Evolutionary conservation across 2,329 filamentous ascomycete genomes (phyloP), one percentile per base, ranked within the genome.

Genomic region (Trichoderma gracile): DNA sequence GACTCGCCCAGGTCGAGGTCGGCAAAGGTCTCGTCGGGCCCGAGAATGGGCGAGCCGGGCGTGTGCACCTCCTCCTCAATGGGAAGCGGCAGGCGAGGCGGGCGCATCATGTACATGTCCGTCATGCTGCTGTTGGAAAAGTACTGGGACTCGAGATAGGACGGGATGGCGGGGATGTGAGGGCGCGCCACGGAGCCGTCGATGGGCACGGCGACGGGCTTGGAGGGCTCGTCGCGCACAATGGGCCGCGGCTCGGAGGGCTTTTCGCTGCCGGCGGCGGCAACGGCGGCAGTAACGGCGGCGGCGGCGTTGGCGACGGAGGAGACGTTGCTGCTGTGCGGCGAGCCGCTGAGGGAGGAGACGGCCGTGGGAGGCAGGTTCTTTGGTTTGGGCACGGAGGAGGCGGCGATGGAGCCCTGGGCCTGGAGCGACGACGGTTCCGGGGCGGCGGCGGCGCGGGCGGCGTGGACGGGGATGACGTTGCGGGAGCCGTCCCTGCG

Each of bases 61-160:
- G 90, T 92, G 71, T 95, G 89, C 15, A 91, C 85, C 75, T 96
- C 93, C 80, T 97, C 92, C 71, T 96, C 93, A 71, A 98, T 97
- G 62, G 94, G 93, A 65, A 98, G 85, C 65, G 94, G 94, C 72
- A 98, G 82, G 66, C 94, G 89, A 57, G 94, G 94, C 52, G 94
- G 94, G n/a, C 90, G 84, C 65, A 83, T 81, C 71, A 85, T 78
- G 71, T 88, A 89, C 79, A 88, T 84, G 69, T 86, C 85, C 68
- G 86, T 86, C 69, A 88, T 76, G 71, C 86, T 88, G 75, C 77
- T 84, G 67, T 82, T 83, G 63, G 81, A 77, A 56, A 83, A 74
- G 67, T 82, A 77, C 46, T 79, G 76, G 33, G 77, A 70, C 52
- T 84, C 80, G 77, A 64, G 57, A 74, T 61, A 68, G 70, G 70